These are phyloP conservation scores for Didymellaceae sp. DNA, from an alignment of 2,329 filamentous ascomycete genomes.

Conservation along the genomic window DNA sequence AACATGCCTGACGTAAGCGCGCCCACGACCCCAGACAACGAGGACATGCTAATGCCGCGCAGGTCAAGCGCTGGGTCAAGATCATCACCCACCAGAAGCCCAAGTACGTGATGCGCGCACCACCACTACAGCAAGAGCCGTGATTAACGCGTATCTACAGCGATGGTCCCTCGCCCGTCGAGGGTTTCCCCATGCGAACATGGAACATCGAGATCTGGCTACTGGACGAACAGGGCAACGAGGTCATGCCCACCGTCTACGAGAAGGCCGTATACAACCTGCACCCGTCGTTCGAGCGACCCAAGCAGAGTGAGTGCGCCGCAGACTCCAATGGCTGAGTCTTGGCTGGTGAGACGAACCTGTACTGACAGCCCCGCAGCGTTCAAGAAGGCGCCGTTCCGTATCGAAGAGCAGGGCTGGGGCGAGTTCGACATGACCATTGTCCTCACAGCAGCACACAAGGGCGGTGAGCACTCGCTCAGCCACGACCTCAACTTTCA, in stretches of 20 bases:
- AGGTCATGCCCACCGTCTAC: conserved; percentile 83
- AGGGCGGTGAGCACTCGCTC: conserved; percentile 80
- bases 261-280: conserved; percentile 92
- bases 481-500: conserved; percentile 92
- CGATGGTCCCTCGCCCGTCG: conserved; percentile 79
- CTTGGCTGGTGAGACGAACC: background rate
- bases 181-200: conserved; percentile 88
- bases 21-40: background rate
- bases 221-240: conserved; percentile 83
- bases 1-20: conserved; percentile 56
- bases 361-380: conserved; percentile 38
- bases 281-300: conserved; percentile 90
- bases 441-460: conserved; percentile 81
- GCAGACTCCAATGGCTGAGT: no score
- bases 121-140: background rate
- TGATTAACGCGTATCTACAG: conserved; percentile 52
- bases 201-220: conserved; percentile 90
- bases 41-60: conserved; percentile 19
- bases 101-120: conserved; percentile 67
- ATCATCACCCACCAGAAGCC: conserved; percentile 90
- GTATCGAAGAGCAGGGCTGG: conserved; percentile 93
- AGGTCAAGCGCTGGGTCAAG: conserved; percentile 87
- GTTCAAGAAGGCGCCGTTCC: conserved; percentile 85
- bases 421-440: conserved; percentile 97
- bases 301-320: conserved; percentile 72